Percentiles rank a stretch among this genome's conserved stretches.
phyloP scores from a whole-genome alignment of 495 filamentous ascomycete genomes.

The Parmelia sp. region DNA sequence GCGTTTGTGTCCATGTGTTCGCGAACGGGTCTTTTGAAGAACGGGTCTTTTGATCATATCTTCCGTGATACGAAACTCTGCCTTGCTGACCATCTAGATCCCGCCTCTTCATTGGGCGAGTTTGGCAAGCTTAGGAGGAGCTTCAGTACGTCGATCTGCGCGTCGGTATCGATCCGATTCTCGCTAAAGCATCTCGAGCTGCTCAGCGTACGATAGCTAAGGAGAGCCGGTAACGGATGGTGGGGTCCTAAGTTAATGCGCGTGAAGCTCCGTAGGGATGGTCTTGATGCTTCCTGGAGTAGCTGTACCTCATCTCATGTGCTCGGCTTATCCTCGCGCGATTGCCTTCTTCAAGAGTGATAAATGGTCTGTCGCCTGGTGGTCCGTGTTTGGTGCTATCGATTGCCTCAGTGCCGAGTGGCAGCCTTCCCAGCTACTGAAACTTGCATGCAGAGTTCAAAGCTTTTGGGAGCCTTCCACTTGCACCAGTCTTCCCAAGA shows the following conservation, averaged over 20 bases:
- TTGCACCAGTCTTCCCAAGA: conserved; percentile 4
- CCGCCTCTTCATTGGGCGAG: background rate
- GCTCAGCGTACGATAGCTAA: background rate
- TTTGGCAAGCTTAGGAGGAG: conserved; percentile 4
- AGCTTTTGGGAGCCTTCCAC: background rate
- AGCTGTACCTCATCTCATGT: background rate
- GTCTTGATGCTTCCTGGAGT: conserved; percentile 3
- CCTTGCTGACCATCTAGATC: background rate
- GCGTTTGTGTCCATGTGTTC: background rate
- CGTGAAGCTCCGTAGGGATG: conserved; percentile 2
- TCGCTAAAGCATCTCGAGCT: background rate
- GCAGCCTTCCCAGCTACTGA: background rate
- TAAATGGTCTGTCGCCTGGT: background rate
- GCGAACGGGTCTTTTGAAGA: too few relatives aligned
- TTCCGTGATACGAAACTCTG: background rate
- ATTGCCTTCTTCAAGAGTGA: conserved; percentile 1
- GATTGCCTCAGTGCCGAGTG: background rate
- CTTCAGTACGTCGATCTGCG: background rate
- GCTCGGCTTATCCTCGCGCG: background rate
- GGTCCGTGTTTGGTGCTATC: background rate
- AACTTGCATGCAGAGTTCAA: background rate
- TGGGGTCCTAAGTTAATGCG: background rate
- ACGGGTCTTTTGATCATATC: background rate
- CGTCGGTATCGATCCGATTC: background rate
- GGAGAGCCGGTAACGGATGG: background rate